A percentile compares a stretch with the other conserved stretches of the same genome.
Conservation (phyloP, 2,329 filamentous ascomycete genomes). For the Colletotrichum sublineola region DNA sequence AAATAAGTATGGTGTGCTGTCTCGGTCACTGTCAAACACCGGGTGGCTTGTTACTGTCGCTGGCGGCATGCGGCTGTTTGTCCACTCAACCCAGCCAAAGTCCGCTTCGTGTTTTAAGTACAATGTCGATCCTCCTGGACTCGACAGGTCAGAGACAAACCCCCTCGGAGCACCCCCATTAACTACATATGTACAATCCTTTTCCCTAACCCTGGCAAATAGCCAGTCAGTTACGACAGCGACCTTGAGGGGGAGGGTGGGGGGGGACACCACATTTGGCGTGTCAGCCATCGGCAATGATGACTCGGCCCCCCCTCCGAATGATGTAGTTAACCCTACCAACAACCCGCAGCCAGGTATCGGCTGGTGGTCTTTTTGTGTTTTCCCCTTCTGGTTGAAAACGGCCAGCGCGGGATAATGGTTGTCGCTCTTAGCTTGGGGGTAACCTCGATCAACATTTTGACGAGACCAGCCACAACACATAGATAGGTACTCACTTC, state of each 20-base stretch:
- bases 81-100: neutral
- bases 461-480: slow-evolving; percentile 26
- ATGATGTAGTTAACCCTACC: neutral
- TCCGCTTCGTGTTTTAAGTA: slow-evolving; percentile 23
- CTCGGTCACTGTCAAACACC: slow-evolving; percentile 28
- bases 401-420: slow-evolving; percentile 24
- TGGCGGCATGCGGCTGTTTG: slow-evolving; percentile 1
- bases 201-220: neutral
- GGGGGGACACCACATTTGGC: neutral
- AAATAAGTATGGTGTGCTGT: slow-evolving; percentile 12
- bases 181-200: neutral
- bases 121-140: slow-evolving; percentile 32
- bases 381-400: slow-evolving; percentile 16
- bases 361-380: neutral
- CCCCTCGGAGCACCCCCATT: neutral
- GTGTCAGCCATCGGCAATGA: neutral
- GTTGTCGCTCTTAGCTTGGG: neutral
- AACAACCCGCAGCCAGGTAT: neutral
- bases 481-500: neutral
- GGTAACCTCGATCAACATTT: slow-evolving; percentile 32
- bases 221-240: neutral
- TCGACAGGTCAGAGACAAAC: slow-evolving; percentile 7
- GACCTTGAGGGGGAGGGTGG: neutral
- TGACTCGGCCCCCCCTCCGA: neutral
- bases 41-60: slow-evolving; percentile 9